Conservation (phyloP, 78 protist genomes). For the Capsaspora owczarzaki region DNA sequence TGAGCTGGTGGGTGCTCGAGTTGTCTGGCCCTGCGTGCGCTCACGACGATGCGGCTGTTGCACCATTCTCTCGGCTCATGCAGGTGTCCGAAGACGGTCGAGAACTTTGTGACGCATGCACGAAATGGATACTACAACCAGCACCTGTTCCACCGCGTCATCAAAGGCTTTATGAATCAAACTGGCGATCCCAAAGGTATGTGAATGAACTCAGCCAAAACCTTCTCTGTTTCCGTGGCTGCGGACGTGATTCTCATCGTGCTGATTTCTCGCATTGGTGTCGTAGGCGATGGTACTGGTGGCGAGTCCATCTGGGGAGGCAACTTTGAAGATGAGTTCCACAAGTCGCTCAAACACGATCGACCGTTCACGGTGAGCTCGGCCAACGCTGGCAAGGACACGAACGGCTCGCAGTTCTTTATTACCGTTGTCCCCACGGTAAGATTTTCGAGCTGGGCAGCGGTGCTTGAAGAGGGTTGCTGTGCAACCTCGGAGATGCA, state of each 20-base stretch:
- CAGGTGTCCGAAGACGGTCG: constrained; percentile 84
- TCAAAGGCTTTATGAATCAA: constrained; percentile 90
- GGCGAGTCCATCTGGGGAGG: constrained; percentile 85
- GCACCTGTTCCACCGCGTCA: constrained; percentile 82
- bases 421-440: constrained; percentile 64
- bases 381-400: constrained; percentile 86
- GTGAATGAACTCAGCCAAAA: not conserved
- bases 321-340: constrained; percentile 91
- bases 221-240: not conserved
- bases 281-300: constrained; percentile 60
- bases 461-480: no score
- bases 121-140: constrained; percentile 72
- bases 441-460: not conserved
- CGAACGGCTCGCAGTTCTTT: constrained; percentile 93
- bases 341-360: constrained; percentile 65
- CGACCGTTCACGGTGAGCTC: constrained; percentile 58
- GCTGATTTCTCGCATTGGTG: not conserved
- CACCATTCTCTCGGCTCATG: not conserved
- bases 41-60: not conserved
- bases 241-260: not conserved
- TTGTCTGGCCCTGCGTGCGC: not conserved
- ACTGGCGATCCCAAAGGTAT: constrained; percentile 83
- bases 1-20: not conserved
- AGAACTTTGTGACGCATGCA: constrained; percentile 86
- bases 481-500: no score